These are phyloP conservation scores for Solanum infundibuliforme DNA, from an alignment of 257 asterid species.

Conservation along the genomic window DNA sequence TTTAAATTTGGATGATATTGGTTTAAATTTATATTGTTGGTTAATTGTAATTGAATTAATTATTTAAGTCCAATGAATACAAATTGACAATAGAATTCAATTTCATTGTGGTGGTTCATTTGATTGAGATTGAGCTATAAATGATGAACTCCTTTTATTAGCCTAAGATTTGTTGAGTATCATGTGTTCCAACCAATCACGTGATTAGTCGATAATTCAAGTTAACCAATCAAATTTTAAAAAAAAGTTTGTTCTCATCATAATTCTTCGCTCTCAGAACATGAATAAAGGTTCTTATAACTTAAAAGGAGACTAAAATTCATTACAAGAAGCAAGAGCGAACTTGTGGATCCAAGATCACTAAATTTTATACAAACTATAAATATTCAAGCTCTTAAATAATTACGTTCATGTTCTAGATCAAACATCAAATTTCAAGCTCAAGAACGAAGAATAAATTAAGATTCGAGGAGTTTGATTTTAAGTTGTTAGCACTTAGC, in stretches of 20 bases:
- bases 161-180: neutral
- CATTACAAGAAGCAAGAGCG: neutral
- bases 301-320: neutral
- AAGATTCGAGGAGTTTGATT: neutral
- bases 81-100: neutral
- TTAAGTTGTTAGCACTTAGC: neutral
- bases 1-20: neutral
- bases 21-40: neutral
- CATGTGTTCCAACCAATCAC: fast-evolving
- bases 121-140: neutral
- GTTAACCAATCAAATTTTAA: neutral
- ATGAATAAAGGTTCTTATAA: neutral
- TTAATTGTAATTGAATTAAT: neutral
- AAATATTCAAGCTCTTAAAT: neutral
- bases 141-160: neutral
- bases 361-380: fast-evolving
- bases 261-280: neutral
- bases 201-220: neutral
- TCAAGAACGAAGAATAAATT: neutral
- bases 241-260: neutral
- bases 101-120: neutral
- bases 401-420: neutral
- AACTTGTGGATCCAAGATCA: neutral
- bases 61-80: neutral
- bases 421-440: neutral